Conservation (phyloP, 176 grass and related monocot species). For the Carex pumila region DNA sequence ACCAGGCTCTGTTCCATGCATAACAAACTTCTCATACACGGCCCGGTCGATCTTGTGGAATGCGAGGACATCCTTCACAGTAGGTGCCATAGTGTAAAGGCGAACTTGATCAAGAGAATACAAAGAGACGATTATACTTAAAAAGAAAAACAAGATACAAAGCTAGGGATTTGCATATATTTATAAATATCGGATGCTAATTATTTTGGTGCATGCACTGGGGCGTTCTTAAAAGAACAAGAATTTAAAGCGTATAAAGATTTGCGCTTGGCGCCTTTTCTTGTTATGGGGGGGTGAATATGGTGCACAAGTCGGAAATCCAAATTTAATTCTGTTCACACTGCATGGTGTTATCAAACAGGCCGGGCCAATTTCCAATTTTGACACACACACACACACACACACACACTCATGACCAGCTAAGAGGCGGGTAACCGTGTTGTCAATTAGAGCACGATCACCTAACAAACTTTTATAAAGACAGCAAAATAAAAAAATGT, state of each 20-base stretch:
- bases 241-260: conserved; percentile 1
- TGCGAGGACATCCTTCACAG: conserved; percentile 40
- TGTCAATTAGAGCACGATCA: no score
- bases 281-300: neutral
- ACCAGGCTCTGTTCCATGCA: neutral
- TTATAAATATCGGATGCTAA: neutral
- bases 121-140: neutral
- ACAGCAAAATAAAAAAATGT: no score
- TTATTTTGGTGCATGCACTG: neutral
- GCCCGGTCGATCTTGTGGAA: conserved; percentile 25
- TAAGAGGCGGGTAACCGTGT: no score
- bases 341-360: neutral
- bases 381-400: neutral
- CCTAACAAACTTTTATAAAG: no score
- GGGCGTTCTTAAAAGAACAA: neutral
- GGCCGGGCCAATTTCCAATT: neutral
- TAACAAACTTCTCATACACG: conserved; percentile 30
- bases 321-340: neutral
- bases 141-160: neutral
- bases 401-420: neutral
- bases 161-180: neutral
- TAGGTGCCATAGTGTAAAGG: conserved; percentile 8
- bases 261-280: conserved; percentile 7
- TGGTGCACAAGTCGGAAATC: neutral
- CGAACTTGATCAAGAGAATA: neutral